Conservation (phyloP, 2,329 filamentous ascomycete species). For the Fusarium verrucosum region DNA sequence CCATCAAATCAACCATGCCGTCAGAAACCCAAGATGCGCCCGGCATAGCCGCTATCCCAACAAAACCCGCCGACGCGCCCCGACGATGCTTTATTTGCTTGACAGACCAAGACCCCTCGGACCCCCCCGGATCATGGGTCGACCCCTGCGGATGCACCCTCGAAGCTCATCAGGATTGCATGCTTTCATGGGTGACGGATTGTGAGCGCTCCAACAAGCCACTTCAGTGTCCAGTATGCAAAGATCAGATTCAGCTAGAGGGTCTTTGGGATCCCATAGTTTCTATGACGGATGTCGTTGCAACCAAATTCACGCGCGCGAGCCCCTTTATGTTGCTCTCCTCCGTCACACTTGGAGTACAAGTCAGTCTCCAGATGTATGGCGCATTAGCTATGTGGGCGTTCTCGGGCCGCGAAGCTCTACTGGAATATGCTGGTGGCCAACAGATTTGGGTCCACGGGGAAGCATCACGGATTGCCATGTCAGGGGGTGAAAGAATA, state of each 20-base stretch:
- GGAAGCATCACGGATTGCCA: conserved; percentile 33
- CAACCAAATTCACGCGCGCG: conserved; percentile 62
- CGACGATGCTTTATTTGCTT: conserved; percentile 72
- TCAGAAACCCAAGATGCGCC: conserved; percentile 19
- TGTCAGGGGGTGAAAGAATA: conserved; percentile 45
- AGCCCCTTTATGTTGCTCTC: conserved; percentile 73
- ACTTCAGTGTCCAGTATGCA: conserved; percentile 89
- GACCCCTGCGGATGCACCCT: conserved; percentile 91
- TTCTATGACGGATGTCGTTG: conserved; percentile 68
- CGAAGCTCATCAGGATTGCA: conserved; percentile 87
- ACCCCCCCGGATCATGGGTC: conserved; percentile 71
- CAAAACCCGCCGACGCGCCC: conserved; percentile 39
- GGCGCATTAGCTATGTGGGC: conserved; percentile 60
- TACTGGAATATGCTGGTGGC: conserved; percentile 55
- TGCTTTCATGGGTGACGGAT: conserved; percentile 94
- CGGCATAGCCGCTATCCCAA: neutral
- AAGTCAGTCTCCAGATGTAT: conserved; percentile 64
- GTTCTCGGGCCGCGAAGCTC: conserved; percentile 61
- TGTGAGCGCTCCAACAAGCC: conserved; percentile 74
- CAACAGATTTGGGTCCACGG: conserved; percentile 46
- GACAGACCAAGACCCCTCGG: conserved; percentile 61
- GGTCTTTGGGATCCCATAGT: conserved; percentile 80
- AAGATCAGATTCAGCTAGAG: conserved; percentile 78
- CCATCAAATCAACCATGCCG: conserved; percentile 22
- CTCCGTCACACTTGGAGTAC: conserved; percentile 60